These are phyloP conservation scores for Davidsoniella virescens DNA, from an alignment of 2,329 filamentous ascomycete species.

Conservation along the genomic window DNA sequence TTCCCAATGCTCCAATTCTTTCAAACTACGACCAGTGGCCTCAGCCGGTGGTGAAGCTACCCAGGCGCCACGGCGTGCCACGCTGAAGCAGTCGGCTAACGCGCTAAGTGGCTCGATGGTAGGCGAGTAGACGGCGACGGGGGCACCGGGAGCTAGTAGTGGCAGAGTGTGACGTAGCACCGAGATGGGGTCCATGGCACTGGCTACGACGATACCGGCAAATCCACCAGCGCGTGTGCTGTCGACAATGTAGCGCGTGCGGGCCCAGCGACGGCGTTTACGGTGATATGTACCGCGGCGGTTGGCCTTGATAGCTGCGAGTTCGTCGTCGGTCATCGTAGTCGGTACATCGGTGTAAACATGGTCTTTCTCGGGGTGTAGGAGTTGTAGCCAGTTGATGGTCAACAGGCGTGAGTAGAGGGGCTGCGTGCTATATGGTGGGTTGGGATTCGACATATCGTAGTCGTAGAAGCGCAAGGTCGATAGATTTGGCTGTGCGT, in stretches of 20 bases:
- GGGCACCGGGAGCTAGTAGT: slow-evolving; percentile 65
- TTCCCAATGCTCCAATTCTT: slow-evolving; percentile 38
- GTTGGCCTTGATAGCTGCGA: slow-evolving; percentile 61
- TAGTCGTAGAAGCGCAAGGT: slow-evolving; percentile 82
- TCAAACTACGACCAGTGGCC: slow-evolving; percentile 26
- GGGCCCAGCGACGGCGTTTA: slow-evolving; percentile 71
- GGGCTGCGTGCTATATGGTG: slow-evolving; percentile 49
- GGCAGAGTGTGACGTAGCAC: slow-evolving; percentile 63
- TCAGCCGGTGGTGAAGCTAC: slow-evolving; percentile 35
- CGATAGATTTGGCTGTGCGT: slow-evolving; percentile 74
- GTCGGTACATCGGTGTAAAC: slow-evolving; percentile 54
- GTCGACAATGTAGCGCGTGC: slow-evolving; percentile 56
- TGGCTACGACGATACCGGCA: slow-evolving; percentile 68
- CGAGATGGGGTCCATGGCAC: slow-evolving; percentile 62
- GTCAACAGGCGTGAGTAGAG: slow-evolving; percentile 67
- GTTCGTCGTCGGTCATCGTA: slow-evolving; percentile 37
- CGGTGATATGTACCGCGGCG: slow-evolving; percentile 75
- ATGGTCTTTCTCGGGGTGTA: slow-evolving; percentile 58
- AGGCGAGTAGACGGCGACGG: slow-evolving; percentile 72
- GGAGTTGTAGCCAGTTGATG: slow-evolving; percentile 81
- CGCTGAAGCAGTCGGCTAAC: slow-evolving; percentile 71
- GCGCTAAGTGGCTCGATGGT: slow-evolving; percentile 62
- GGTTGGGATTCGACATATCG: slow-evolving; percentile 50
- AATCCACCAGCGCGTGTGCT: slow-evolving; percentile 61
- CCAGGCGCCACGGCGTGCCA: slow-evolving; percentile 64